Percentiles rank a stretch among this genome's conserved stretches.
Conservation (phyloP, 345 rosid species). For the Ricinus communis region DNA sequence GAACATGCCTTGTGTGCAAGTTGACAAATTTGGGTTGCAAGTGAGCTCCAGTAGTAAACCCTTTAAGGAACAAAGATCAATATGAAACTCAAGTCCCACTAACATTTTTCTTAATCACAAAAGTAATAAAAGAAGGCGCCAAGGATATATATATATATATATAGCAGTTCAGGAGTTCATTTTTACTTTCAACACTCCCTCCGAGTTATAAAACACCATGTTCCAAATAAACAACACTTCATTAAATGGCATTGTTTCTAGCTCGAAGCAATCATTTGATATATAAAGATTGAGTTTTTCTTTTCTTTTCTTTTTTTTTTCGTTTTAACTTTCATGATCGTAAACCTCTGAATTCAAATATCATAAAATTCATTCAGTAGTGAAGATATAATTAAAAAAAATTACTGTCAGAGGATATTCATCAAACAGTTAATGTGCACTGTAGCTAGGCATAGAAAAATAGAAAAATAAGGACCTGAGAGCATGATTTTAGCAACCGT, state of each 20-base stretch:
- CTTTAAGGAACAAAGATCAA: slow-evolving; percentile 4
- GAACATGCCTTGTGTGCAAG: neutral
- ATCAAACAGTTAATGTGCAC: slow-evolving; percentile 5
- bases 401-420: neutral
- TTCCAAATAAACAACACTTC: neutral
- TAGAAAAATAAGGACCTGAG: neutral
- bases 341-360: too few relatives aligned
- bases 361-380: neutral
- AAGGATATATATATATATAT: neutral
- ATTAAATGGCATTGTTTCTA: neutral
- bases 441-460: neutral
- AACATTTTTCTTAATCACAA: neutral
- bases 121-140: neutral
- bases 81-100: neutral
- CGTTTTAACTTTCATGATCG: neutral
- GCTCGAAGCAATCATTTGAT: neutral
- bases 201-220: too few relatives aligned
- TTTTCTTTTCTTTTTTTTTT: too few relatives aligned
- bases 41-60: slow-evolving; percentile 8
- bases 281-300: neutral
- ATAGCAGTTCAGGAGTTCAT: too few relatives aligned
- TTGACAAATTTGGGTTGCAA: slow-evolving; percentile 15
- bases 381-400: neutral
- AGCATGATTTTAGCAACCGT: neutral
- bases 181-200: too few relatives aligned